These are phyloP conservation scores for Talinum fruticosum DNA, from an alignment of 148 eudicot genomes.

Conservation along the genomic window DNA sequence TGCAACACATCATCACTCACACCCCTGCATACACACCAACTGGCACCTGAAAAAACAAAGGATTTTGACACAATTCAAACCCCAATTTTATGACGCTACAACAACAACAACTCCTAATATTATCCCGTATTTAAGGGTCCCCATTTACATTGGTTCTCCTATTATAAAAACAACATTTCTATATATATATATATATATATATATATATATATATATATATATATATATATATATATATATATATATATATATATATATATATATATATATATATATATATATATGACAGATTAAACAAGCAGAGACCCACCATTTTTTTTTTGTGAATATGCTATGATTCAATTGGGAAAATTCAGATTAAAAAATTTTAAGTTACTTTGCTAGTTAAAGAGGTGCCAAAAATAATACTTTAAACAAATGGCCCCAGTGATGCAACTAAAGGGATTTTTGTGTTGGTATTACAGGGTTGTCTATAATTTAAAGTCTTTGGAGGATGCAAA, in stretches of 20 bases:
- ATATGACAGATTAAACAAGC: too few relatives aligned
- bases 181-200: too few relatives aligned
- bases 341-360: not conserved
- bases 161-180: too few relatives aligned
- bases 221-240: too few relatives aligned
- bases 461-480: not conserved
- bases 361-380: not conserved
- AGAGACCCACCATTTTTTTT: too few relatives aligned
- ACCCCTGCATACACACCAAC: constrained; percentile 71
- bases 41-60: constrained; percentile 37
- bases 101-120: not conserved
- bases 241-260: too few relatives aligned
- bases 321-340: too few relatives aligned
- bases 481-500: too few relatives aligned
- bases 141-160: too few relatives aligned
- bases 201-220: too few relatives aligned
- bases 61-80: not conserved
- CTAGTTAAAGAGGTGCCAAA: not conserved
- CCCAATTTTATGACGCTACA: not conserved
- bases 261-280: too few relatives aligned
- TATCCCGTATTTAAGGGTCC: too few relatives aligned
- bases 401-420: not conserved
- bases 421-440: not conserved
- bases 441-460: not conserved
- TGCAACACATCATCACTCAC: constrained; percentile 49